These are phyloP conservation scores for Eucalyptus regnans DNA, from an alignment of 345 rosid genomes.

Conservation along the genomic window DNA sequence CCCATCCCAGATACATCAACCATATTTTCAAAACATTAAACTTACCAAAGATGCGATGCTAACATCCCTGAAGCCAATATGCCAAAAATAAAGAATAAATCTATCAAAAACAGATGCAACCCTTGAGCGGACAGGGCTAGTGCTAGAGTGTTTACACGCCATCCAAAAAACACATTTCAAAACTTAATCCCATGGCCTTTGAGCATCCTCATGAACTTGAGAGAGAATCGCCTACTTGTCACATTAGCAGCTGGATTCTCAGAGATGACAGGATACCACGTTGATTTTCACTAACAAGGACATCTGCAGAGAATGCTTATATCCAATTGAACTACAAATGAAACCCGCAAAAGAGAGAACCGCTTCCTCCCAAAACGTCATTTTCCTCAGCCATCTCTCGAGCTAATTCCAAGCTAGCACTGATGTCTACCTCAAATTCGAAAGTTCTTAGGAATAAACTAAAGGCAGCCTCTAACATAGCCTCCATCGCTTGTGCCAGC, in stretches of 20 bases:
- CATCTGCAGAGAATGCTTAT: neutral
- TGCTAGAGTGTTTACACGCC: neutral
- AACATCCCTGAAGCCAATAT: neutral
- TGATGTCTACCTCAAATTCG: neutral
- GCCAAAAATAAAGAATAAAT: neutral
- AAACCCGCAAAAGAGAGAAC: neutral
- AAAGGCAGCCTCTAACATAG: neutral
- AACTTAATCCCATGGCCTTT: neutral
- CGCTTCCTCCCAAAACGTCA: neutral
- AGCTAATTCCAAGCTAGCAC: neutral
- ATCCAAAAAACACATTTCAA: neutral
- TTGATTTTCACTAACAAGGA: neutral
- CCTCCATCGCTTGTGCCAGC: neutral
- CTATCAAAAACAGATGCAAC: neutral
- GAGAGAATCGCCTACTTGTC: neutral
- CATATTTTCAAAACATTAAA: neutral
- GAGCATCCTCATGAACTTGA: neutral
- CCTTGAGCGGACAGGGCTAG: neutral
- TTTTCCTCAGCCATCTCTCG: neutral
- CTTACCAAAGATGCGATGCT: neutral
- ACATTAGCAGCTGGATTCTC: neutral
- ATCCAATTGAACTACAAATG: neutral
- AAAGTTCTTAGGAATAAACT: neutral
- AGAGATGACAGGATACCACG: neutral
- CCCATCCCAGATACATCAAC: neutral